A percentile compares a stretch with the other conserved stretches of the same genome.
Evolutionary conservation across 345 rosid species (phyloP).

Genomic region (Salix udensis): DNA sequence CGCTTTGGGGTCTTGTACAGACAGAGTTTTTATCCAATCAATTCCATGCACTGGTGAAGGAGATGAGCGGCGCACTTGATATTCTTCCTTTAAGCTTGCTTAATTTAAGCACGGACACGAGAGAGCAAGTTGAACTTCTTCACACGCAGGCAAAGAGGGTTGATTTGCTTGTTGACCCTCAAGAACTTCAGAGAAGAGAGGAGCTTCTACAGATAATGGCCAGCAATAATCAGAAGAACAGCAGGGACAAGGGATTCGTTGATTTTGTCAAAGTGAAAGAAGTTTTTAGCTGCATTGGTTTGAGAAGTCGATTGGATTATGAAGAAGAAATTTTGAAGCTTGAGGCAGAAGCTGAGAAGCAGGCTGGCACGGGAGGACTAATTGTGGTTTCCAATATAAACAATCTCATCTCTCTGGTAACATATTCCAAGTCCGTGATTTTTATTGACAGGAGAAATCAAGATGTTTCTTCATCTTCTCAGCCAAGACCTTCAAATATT

Average conservation of each 20-base stretch:
- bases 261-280: slow-evolving; percentile 33
- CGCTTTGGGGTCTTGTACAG: slow-evolving; percentile 46
- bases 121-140: slow-evolving; percentile 65
- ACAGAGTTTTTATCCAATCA: slow-evolving; percentile 42
- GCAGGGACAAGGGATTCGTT: slow-evolving; percentile 32
- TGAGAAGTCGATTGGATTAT: slow-evolving; percentile 38
- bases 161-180: slow-evolving; percentile 40
- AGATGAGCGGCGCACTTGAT: slow-evolving; percentile 63
- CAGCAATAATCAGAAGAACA: slow-evolving; percentile 36
- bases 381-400: slow-evolving; percentile 60
- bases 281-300: slow-evolving; percentile 43
- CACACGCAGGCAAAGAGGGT: slow-evolving; percentile 55
- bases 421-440: slow-evolving; percentile 42
- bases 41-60: slow-evolving; percentile 50
- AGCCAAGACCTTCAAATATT: slow-evolving; percentile 25
- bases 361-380: slow-evolving; percentile 69
- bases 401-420: slow-evolving; percentile 50
- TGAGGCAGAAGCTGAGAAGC: slow-evolving; percentile 49
- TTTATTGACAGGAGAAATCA: slow-evolving; percentile 21
- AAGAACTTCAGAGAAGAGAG: slow-evolving; percentile 44
- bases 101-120: slow-evolving; percentile 37
- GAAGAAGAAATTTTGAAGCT: slow-evolving; percentile 53
- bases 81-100: slow-evolving; percentile 61
- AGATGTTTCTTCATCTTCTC: slow-evolving; percentile 43
- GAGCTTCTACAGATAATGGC: slow-evolving; percentile 44